These are phyloP conservation scores for Schizochytrium sp. DNA, from an alignment of 108 stramenopile species.

Conservation along the genomic window DNA sequence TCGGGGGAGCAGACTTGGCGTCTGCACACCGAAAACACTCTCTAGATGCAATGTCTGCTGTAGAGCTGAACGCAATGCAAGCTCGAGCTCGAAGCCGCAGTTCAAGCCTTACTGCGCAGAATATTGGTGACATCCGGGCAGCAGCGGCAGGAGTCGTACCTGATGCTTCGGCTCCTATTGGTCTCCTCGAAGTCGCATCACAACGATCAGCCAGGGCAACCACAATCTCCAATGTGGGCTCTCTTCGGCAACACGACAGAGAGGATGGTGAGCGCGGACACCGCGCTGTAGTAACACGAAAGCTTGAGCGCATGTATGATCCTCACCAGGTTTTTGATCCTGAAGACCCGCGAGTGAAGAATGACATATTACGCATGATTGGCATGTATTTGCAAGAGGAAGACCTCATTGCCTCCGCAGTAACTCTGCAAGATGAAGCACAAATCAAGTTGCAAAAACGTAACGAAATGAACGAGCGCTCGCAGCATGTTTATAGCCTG, in stretches of 20 bases:
- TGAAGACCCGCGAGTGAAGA: conserved; percentile 58
- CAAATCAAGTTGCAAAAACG: conserved; percentile 56
- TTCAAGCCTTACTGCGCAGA: not conserved
- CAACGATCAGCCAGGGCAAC: not conserved
- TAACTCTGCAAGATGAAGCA: conserved; percentile 54
- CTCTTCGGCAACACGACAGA: not conserved
- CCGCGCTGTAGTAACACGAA: not conserved
- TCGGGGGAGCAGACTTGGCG: too few relatives aligned
- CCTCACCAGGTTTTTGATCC: conserved; percentile 32
- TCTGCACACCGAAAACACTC: too few relatives aligned
- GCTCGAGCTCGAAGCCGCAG: not conserved
- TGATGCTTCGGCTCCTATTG: too few relatives aligned
- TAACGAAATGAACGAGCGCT: conserved; percentile 44
- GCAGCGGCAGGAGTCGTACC: not conserved
- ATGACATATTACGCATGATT: conserved; percentile 43
- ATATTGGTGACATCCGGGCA: not conserved
- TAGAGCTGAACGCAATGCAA: not conserved
- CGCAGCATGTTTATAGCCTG: not conserved
- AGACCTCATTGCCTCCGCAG: not conserved
- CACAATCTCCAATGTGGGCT: not conserved
- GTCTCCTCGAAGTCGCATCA: not conserved
- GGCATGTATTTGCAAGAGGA: conserved; percentile 49
- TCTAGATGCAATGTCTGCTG: too few relatives aligned
- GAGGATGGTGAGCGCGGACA: not conserved
- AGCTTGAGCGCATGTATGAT: not conserved